Conservation (phyloP, 140 eudicot species). For the Bidens hawaiensis region DNA sequence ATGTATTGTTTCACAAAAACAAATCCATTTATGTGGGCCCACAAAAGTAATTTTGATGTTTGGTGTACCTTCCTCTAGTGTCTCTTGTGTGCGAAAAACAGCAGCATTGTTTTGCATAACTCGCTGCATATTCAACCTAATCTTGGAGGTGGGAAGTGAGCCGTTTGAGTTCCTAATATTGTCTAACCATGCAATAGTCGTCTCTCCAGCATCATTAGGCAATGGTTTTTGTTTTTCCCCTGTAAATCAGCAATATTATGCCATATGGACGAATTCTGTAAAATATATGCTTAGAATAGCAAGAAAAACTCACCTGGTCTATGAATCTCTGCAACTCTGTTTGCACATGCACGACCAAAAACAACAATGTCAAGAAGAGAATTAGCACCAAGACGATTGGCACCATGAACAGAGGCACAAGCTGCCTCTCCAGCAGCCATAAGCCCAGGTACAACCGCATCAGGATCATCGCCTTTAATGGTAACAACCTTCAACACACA, state of each 20-base stretch:
- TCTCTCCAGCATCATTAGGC: slow-evolving; percentile 85
- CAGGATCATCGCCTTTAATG: slow-evolving; percentile 69
- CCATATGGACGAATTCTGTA: background rate
- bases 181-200: slow-evolving; percentile 93
- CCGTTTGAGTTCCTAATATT: slow-evolving; percentile 87
- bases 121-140: slow-evolving; percentile 89
- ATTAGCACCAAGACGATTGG: slow-evolving; percentile 98
- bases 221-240: slow-evolving; percentile 85
- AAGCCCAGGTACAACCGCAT: slow-evolving; percentile 82
- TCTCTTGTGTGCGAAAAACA: slow-evolving; percentile 93
- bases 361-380: slow-evolving; percentile 99
- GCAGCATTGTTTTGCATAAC: slow-evolving; percentile 97
- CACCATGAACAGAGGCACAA: slow-evolving; percentile 99
- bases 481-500: slow-evolving; percentile 59
- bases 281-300: background rate
- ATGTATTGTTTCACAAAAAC: background rate
- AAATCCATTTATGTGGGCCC: background rate
- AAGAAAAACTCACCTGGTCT: slow-evolving; percentile 54
- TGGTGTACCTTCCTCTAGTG: slow-evolving; percentile 78
- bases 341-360: slow-evolving; percentile 98
- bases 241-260: slow-evolving; percentile 25
- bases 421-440: slow-evolving; percentile 99
- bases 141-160: slow-evolving; percentile 80
- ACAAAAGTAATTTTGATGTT: background rate
- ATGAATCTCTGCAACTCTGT: slow-evolving; percentile 90